Evolutionary conservation across 768 basidiomycete genomes (phyloP).

Genomic region (Symmetrospora coprosmae): DNA sequence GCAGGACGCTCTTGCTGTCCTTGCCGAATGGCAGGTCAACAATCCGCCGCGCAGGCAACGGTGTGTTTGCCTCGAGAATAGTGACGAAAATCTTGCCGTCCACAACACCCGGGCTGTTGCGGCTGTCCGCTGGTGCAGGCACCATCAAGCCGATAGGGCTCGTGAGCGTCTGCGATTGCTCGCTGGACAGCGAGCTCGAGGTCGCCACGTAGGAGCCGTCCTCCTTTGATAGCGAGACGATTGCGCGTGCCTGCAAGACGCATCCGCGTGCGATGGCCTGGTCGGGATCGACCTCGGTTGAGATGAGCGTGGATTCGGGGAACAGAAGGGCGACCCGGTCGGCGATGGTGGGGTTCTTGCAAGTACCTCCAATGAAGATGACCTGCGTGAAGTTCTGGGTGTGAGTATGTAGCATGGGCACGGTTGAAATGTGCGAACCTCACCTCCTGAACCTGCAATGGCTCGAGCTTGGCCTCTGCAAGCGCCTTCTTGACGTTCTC

Average conservation of each 20-base stretch:
- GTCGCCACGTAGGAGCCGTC: background rate
- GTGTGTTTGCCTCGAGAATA: constrained; percentile 31
- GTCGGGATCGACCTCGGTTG: constrained; percentile 39
- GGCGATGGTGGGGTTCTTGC: constrained; percentile 40
- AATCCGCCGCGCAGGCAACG: constrained; percentile 39
- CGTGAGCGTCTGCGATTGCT: constrained; percentile 18
- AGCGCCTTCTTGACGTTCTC: constrained; percentile 37
- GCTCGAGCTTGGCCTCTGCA: constrained; percentile 36
- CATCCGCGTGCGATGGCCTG: constrained; percentile 42
- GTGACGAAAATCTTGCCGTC: constrained; percentile 29
- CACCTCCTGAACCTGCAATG: constrained; percentile 40
- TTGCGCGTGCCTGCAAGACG: constrained; percentile 38
- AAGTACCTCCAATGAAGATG: constrained; percentile 40
- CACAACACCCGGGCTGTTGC: constrained; percentile 22
- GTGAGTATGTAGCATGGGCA: too few relatives aligned
- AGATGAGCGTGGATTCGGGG: constrained; percentile 37
- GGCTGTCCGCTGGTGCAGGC: constrained; percentile 34
- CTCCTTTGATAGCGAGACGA: constrained; percentile 28
- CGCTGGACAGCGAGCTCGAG: background rate
- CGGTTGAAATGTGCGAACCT: too few relatives aligned
- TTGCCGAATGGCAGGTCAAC: constrained; percentile 38
- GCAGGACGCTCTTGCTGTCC: constrained; percentile 31
- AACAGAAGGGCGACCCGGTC: constrained; percentile 37
- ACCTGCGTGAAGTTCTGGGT: constrained; percentile 28
- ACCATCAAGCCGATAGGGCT: constrained; percentile 39